phyloP scores from a whole-genome alignment of 2,329 filamentous ascomycete genomes.

The Drechslerella dactyloides region DNA sequence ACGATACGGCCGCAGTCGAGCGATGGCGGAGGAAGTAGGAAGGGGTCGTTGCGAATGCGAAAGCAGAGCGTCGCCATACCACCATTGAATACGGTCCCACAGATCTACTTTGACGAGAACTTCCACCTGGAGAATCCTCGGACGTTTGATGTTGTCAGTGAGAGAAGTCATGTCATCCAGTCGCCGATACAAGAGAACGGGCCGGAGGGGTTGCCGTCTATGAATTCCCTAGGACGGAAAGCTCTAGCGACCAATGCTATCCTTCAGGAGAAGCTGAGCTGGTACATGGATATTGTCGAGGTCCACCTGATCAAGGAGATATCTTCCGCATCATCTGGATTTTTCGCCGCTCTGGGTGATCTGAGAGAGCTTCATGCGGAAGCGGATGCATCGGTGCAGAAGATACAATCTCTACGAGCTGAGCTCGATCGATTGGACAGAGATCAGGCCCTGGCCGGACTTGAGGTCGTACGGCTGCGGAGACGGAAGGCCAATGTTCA shows the following conservation, averaged over 20 bases:
- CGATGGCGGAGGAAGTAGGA: slow-evolving; percentile 19
- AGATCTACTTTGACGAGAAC: slow-evolving; percentile 90
- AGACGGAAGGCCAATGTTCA: slow-evolving; percentile 82
- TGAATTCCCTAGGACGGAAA: slow-evolving; percentile 68
- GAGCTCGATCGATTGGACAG: slow-evolving; percentile 82
- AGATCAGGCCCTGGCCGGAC: slow-evolving; percentile 82
- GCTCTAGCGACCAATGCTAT: slow-evolving; percentile 95
- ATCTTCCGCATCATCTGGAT: slow-evolving; percentile 91
- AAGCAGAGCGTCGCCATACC: slow-evolving; percentile 74
- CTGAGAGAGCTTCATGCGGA: slow-evolving; percentile 89
- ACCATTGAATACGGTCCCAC: slow-evolving; percentile 87
- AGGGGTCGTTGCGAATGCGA: slow-evolving; percentile 55
- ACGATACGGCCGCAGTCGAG: slow-evolving; percentile 30
- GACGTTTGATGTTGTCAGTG: slow-evolving; percentile 95
- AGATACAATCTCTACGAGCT: slow-evolving; percentile 79
- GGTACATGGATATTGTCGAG: slow-evolving; percentile 99
- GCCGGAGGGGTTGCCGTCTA: slow-evolving; percentile 19
- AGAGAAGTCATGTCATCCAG: slow-evolving; percentile 92
- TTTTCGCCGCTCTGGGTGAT: slow-evolving; percentile 91
- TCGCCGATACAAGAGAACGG: slow-evolving; percentile 59
- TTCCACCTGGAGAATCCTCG: slow-evolving; percentile 96
- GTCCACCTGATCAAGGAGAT: slow-evolving; percentile 96
- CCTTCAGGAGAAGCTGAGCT: slow-evolving; percentile 94
- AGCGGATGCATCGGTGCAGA: slow-evolving; percentile 84
- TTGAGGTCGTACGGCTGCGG: slow-evolving; percentile 84